Percentiles rank a stretch among this genome's conserved stretches.
These are phyloP conservation scores for Eucalyptus pumila DNA, from an alignment of 345 rosid species.

Conservation along the genomic window DNA sequence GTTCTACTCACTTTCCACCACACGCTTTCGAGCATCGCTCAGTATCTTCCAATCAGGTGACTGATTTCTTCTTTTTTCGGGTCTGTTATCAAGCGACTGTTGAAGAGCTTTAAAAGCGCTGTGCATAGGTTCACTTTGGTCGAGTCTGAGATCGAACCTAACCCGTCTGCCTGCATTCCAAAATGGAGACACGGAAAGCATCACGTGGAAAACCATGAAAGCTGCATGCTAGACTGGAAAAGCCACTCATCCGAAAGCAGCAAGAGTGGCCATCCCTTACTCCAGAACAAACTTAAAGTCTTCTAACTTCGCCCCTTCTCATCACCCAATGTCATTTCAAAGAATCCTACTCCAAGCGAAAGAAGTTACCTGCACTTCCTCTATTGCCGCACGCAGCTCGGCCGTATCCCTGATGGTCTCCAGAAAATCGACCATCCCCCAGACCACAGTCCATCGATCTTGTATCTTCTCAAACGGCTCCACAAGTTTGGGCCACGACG, in stretches of 20 bases:
- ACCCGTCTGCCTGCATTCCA: slow-evolving; percentile 56
- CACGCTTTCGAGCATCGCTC: slow-evolving; percentile 55
- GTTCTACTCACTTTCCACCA: slow-evolving; percentile 45
- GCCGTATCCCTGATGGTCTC: slow-evolving; percentile 32
- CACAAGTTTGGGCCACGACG: slow-evolving; percentile 79
- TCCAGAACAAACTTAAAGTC: neutral
- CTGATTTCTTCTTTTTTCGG: neutral
- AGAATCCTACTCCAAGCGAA: neutral
- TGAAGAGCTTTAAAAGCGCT: slow-evolving; percentile 61
- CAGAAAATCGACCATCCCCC: too few relatives aligned
- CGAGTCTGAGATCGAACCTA: slow-evolving; percentile 55
- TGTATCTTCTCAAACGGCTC: slow-evolving; percentile 73
- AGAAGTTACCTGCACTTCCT: slow-evolving; percentile 68
- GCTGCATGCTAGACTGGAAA: neutral
- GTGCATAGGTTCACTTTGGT: slow-evolving; percentile 64
- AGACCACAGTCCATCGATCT: slow-evolving; percentile 11
- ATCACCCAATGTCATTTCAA: neutral
- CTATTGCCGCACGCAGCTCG: slow-evolving; percentile 80
- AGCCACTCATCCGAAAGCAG: neutral
- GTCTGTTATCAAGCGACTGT: slow-evolving; percentile 18
- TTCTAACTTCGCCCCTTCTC: neutral
- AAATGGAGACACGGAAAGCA: neutral
- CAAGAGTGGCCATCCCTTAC: neutral
- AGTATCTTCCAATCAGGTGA: slow-evolving; percentile 35
- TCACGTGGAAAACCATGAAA: neutral